Evolutionary conservation across 495 filamentous ascomycete genomes (phyloP).

Genomic region (Penicillium alfredii): DNA sequence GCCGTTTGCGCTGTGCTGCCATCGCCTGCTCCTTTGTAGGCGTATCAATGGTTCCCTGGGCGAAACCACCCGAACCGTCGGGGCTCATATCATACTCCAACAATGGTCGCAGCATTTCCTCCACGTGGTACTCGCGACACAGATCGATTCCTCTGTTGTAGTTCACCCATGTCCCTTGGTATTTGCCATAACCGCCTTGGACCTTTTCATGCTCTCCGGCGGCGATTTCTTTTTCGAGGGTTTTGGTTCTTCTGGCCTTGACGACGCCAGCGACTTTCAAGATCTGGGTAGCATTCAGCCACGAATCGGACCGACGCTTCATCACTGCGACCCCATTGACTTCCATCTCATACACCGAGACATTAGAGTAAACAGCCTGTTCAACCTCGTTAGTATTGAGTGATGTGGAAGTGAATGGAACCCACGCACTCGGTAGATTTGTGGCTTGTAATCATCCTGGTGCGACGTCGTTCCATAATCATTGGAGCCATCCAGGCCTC

Average conservation of each 20-base stretch:
- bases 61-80: constrained; percentile 59
- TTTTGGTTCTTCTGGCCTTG: constrained; percentile 95
- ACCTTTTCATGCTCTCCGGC: constrained; percentile 97
- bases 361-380: constrained; percentile 94
- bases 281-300: constrained; percentile 93
- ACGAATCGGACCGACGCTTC: constrained; percentile 85
- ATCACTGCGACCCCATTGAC: constrained; percentile 87
- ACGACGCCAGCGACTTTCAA: constrained; percentile 94
- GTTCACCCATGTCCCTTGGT: constrained; percentile 97
- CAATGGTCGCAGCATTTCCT: constrained; percentile 75
- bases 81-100: constrained; percentile 83
- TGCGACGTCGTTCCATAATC: constrained; percentile 44
- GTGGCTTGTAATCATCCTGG: constrained; percentile 54
- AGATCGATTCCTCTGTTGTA: constrained; percentile 87
- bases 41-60: constrained; percentile 65
- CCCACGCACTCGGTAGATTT: constrained; percentile 67
- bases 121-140: constrained; percentile 88
- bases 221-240: constrained; percentile 94
- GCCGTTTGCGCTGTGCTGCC: constrained; percentile 91
- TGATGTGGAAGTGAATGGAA: too few relatives aligned
- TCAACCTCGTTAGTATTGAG: too few relatives aligned
- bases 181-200: constrained; percentile 96
- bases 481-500: constrained; percentile 45
- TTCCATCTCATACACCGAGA: constrained; percentile 96
- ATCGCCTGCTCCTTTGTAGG: constrained; percentile 99